These are phyloP conservation scores for Trichocomaceae sp. DNA, from an alignment of 2,329 filamentous ascomycete species.

Conservation along the genomic window DNA sequence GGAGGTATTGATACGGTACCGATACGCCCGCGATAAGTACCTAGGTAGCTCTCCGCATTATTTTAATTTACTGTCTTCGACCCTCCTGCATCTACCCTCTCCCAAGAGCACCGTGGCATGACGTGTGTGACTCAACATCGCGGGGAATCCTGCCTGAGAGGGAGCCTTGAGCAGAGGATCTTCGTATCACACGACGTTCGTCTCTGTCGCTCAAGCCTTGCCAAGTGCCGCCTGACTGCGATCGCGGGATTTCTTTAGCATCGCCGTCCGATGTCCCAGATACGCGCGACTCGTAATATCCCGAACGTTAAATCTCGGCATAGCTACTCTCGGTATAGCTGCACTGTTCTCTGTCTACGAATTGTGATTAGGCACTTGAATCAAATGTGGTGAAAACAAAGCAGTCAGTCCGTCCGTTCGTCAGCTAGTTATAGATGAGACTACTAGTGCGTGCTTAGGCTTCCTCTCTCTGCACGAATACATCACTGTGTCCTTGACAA, in stretches of 20 bases:
- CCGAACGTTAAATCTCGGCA: not conserved
- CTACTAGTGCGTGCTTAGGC: too few species aligned
- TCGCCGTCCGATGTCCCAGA: not conserved
- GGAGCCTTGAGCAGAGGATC: not conserved
- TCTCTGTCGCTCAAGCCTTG: not conserved
- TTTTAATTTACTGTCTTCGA: not conserved
- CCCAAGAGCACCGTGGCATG: not conserved
- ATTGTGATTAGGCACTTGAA: too few species aligned
- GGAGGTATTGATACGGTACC: not conserved
- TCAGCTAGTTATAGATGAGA: too few species aligned
- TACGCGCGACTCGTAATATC: not conserved
- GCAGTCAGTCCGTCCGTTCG: too few species aligned
- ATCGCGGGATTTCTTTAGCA: not conserved
- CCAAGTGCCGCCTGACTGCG: constrained; percentile 2
- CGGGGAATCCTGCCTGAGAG: not conserved
- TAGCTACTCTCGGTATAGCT: too few species aligned
- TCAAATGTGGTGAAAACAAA: too few species aligned
- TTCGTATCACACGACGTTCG: constrained; percentile 4
- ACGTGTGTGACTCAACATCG: not conserved
- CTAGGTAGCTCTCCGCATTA: too few species aligned
- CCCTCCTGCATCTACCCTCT: not conserved
- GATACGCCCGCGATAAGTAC: not conserved
- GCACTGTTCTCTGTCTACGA: too few species aligned
- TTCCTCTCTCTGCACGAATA: not conserved
- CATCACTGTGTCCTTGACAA: too few species aligned